Evolutionary conservation across 2,329 filamentous ascomycete genomes (phyloP), one percentile per base, ranked within the genome.

Genomic region (Grosmannia penicillata): DNA sequence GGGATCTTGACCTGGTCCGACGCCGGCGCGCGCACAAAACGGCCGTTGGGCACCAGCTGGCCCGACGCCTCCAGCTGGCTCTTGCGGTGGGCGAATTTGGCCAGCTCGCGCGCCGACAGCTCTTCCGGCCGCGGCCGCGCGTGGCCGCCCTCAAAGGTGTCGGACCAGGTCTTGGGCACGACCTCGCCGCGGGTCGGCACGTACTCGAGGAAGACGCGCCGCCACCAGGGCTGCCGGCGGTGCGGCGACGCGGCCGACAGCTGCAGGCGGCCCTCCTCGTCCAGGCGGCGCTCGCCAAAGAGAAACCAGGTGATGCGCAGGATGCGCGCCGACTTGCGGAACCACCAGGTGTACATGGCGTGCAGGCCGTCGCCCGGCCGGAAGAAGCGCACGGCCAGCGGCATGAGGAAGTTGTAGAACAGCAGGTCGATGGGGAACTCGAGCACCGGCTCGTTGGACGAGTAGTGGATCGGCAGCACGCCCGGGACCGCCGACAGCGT

Each of bases 391-490:
- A 96, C 75, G 11, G 87, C 78, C 35, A 94, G 62, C 0, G 91
- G 91, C 66, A 95, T 91, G 33, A 95, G 64, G 55, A 95, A 93
- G 58, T 96, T 96, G 68, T 95, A 98, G 55, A 96, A 91, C 14
- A 98, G 65, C 2, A 98, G 66, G 52, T 98, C 89, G 43, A 94
- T 75, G 0, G 91, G 91, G 47, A 98, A 96, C 54, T 96, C 91
- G 34, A 96, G 66, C 0, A 93, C 81, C 0, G 91, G 87, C 48
- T 93, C 83, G 46, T 87, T 89, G 1, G 85, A 89, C 3, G 86
- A 84, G 75, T 93, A 96, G 56, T 89, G 83, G 33, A 98, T 83
- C 0, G 91, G 91, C 15, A 98, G 69, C 32, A 98, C 75, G 37
- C 68, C 72, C 3, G 73, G 70, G 6, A 72, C 59, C 47, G 73